Evolutionary conservation across 106 monocot genomes (phyloP).

Genomic region (Vanilla planifolia): DNA sequence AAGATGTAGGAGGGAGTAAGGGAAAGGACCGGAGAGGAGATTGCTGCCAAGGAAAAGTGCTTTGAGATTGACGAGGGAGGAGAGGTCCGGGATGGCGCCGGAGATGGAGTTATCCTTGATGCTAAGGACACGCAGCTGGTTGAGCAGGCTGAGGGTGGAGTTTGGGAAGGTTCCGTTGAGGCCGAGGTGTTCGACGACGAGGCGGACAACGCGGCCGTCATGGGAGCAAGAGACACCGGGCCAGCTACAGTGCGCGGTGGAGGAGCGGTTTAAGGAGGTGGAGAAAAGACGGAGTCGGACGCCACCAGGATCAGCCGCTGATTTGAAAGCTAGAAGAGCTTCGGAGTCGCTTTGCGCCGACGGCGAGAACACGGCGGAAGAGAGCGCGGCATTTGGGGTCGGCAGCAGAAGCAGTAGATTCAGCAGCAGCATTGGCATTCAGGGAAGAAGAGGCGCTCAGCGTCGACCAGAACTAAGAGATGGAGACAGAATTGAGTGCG

Average conservation of each 20-base stretch:
- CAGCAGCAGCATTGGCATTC: neutral
- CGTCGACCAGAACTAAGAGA: no score
- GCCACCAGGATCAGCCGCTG: slow-evolving; percentile 37
- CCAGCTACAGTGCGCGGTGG: slow-evolving; percentile 37
- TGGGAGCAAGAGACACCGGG: slow-evolving; percentile 55
- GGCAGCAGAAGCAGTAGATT: neutral
- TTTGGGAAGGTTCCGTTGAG: slow-evolving; percentile 39
- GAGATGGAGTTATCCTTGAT: slow-evolving; percentile 59
- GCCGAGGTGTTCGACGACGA: slow-evolving; percentile 50
- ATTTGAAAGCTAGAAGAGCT: slow-evolving; percentile 57
- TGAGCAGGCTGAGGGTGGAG: slow-evolving; percentile 33
- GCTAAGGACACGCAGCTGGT: slow-evolving; percentile 76
- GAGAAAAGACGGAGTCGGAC: slow-evolving; percentile 28
- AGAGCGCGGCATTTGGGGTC: neutral
- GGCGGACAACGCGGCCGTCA: slow-evolving; percentile 22
- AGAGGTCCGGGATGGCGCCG: slow-evolving; percentile 65
- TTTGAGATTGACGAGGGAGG: slow-evolving; percentile 66
- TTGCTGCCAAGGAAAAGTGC: slow-evolving; percentile 63
- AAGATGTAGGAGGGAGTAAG: slow-evolving; percentile 36
- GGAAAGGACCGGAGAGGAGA: slow-evolving; percentile 55
- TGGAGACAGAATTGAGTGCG: no score
- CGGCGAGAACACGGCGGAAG: neutral
- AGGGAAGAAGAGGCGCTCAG: no score
- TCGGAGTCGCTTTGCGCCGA: slow-evolving; percentile 21
- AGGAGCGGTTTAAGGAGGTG: neutral